Percentiles rank a stretch among this genome's conserved stretches.
Conservation (phyloP, 176 grass and related monocot species). For the Cenchrus purpureus region DNA sequence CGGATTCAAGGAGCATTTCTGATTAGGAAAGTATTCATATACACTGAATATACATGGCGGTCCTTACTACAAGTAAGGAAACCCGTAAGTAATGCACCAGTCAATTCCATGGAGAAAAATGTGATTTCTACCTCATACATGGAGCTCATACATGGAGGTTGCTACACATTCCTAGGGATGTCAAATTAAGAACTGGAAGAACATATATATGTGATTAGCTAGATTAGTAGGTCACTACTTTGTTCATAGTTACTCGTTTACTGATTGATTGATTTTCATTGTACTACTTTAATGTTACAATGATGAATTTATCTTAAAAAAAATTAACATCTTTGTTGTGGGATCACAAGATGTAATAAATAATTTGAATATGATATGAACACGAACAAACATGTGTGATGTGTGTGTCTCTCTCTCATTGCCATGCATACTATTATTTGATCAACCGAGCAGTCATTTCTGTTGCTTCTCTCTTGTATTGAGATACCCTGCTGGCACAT, state of each 20-base stretch:
- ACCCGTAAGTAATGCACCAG: not conserved
- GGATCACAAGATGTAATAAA: not conserved
- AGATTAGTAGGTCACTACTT: no score
- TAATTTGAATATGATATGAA: not conserved
- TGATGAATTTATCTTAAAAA: not conserved
- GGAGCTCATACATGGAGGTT: not conserved
- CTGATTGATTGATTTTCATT: not conserved
- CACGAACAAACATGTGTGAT: not conserved
- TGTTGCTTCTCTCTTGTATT: not conserved
- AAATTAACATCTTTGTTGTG: not conserved
- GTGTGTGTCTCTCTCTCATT: not conserved
- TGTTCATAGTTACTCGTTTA: not conserved
- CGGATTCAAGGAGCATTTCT: not conserved
- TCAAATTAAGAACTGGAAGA: constrained; percentile 6
- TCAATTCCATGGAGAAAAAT: not conserved
- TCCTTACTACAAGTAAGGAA: no score
- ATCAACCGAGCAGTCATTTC: constrained; percentile 1
- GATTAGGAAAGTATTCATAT: not conserved
- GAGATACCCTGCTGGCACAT: constrained; percentile 24
- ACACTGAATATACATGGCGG: not conserved
- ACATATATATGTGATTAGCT: not conserved
- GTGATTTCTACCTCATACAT: not conserved
- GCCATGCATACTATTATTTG: not conserved
- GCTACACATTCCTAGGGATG: not conserved
- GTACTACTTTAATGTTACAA: not conserved